Evolutionary conservation across 495 filamentous ascomycete genomes (phyloP).

Genomic region (Penicillium arizonense): DNA sequence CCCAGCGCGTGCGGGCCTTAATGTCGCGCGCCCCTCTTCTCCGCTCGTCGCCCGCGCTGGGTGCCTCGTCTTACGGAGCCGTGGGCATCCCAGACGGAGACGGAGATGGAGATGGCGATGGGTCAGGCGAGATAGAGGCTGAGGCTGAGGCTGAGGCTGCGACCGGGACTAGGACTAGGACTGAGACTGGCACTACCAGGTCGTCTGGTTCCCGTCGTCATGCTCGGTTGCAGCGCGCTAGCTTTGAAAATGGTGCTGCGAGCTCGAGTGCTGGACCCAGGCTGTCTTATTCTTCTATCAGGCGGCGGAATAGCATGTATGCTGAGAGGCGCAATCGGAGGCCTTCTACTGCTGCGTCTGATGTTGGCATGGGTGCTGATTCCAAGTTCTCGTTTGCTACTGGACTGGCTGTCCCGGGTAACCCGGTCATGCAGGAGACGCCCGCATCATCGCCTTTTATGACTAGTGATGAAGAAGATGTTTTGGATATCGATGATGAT

Average conservation of each 20-base stretch:
- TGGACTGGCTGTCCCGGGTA: slow-evolving; percentile 24
- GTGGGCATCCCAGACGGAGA: slow-evolving; percentile 32
- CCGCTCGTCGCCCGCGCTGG: slow-evolving; percentile 57
- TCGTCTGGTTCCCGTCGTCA: no score
- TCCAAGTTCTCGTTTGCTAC: slow-evolving; percentile 32
- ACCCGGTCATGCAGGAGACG: slow-evolving; percentile 21
- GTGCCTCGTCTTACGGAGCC: slow-evolving; percentile 57
- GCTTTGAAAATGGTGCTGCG: slow-evolving; percentile 12
- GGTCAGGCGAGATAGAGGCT: no score
- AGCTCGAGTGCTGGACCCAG: slow-evolving; percentile 11
- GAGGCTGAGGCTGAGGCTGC: no score
- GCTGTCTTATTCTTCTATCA: slow-evolving; percentile 14
- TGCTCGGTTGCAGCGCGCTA: slow-evolving; percentile 2
- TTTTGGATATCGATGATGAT: slow-evolving; percentile 24
- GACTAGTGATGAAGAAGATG: slow-evolving; percentile 25
- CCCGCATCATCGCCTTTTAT: slow-evolving; percentile 18
- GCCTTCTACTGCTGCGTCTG: slow-evolving; percentile 24
- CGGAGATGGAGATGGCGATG: background rate
- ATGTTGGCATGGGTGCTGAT: slow-evolving; percentile 28
- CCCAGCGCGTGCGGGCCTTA: slow-evolving; percentile 19
- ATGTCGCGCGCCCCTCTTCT: slow-evolving; percentile 59
- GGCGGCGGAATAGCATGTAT: slow-evolving; percentile 18
- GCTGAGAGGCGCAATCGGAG: slow-evolving; percentile 15
- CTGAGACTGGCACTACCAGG: no score
- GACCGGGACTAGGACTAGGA: background rate